Evolutionary conservation across 2,329 filamentous ascomycete species (phyloP), one percentile per base, ranked within the genome.

Genomic region (Xylaria sp.): DNA sequence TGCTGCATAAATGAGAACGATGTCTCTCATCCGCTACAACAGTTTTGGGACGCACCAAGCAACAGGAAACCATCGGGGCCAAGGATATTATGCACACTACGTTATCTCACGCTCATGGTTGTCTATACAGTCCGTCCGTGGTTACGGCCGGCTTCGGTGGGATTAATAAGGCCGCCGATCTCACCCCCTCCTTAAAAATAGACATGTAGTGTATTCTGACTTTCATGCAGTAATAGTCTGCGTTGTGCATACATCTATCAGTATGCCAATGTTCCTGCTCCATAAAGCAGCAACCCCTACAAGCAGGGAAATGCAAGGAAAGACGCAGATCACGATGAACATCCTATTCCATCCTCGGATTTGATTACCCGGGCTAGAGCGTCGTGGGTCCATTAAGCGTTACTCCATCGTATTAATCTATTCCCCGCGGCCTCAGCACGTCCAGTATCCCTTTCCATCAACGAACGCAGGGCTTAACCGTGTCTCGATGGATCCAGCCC

Each of bases 111-210:
- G 46, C 31, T 41, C 31, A 29, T 40, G 27, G 10, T 11, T 51
- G 17, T 47, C 43, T 21, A 54, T 13, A 52, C 8, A 49, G n/a
- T n/a, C n/a, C n/a, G 52, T 35, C 44, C 29, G 29, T 23, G 29
- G 23, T 33, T 23, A 27, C 41, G 35, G 55, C 55, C 29, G 38
- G 38, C 38, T 51, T 57, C 51, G 57, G 47, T 29, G 17, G 33
- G 29, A 25, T 58, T 54, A 53, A 57, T 60, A 63, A 63, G 61
- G 41, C 31, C 57, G 13, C 47, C 37, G 29, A 56, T 31, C 29
- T 33, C 27, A 7, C 44, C 15, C 15, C 33, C 25, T 31, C 13
- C 38, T 33, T 19, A 13, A 8, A 11, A 19, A 27, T 38, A 37
- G 19, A 15, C n/a, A n/a, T 21, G 47, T 19, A 33, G 40, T 41